Evolutionary conservation across 23 red algal species (phyloP).

Genomic region (Gracilaria vermiculophylla): DNA sequence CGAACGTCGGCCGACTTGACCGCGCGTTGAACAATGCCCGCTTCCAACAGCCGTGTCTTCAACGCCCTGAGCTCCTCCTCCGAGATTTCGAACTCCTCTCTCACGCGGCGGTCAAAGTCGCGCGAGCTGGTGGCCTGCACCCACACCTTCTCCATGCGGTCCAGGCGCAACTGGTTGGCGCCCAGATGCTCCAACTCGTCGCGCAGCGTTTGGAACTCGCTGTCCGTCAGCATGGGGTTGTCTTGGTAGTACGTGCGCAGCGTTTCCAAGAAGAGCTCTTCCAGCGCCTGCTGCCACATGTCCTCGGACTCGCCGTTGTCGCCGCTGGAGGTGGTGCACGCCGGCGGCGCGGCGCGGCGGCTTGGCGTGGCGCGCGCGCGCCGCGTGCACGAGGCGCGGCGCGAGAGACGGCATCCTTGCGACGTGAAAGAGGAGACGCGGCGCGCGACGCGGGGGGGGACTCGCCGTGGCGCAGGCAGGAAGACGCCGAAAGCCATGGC

Average conservation of each 20-base stretch:
- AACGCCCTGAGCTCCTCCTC: conserved; percentile 74
- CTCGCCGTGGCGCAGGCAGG: not conserved
- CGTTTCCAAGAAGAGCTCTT: conserved; percentile 81
- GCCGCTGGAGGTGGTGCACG: not conserved
- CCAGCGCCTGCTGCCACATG: conserved; percentile 61
- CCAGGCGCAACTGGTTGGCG: conserved; percentile 53
- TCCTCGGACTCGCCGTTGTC: not conserved
- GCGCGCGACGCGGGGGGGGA: not conserved
- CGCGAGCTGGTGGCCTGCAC: conserved; percentile 82
- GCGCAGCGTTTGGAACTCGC: conserved; percentile 89
- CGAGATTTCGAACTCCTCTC: conserved; percentile 78
- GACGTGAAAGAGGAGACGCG: not conserved
- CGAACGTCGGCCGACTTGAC: not conserved
- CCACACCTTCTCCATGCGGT: conserved; percentile 91
- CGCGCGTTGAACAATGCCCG: conserved; percentile 24
- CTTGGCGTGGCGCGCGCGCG: not conserved
- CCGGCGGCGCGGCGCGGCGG: not conserved
- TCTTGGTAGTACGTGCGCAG: conserved; percentile 79
- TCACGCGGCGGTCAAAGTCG: conserved; percentile 89
- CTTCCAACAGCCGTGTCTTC: conserved; percentile 69
- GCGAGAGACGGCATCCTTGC: not conserved
- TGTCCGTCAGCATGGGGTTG: conserved; percentile 81
- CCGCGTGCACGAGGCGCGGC: not conserved
- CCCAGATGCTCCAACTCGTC: conserved; percentile 93
- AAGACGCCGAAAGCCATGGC: not conserved